Evolutionary conservation across 2,329 filamentous ascomycete species (phyloP), one percentile per base, ranked within the genome.

Genomic region (Sporothrix humicola): DNA sequence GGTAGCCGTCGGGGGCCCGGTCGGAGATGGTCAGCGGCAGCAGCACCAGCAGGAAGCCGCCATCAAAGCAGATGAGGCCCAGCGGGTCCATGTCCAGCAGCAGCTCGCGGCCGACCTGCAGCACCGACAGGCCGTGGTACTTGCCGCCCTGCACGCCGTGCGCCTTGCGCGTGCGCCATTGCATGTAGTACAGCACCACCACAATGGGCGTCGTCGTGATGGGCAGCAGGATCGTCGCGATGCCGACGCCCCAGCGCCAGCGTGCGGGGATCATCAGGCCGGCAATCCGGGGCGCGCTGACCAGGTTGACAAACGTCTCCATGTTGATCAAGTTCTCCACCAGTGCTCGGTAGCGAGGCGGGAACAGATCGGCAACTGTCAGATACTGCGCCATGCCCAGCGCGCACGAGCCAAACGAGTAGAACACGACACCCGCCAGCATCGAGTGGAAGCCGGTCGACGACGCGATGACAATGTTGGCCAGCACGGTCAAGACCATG

Each of bases 211-310:
- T 79, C 37, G 85, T 86, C 50, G 83, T 83, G 20, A 87, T 79
- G 80, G 86, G 87, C 74, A 88, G 81, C 23, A 89, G 80, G 71
- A 89, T 84, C 9, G 86, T 85, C 80, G 87, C 85, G 78, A 89
- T 87, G 17, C 85, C 87, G 74, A 87, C 87, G 6, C 87, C 87
- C 87, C 87, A 89, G 76, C 85, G 81, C 87, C 87, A 89, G 12
- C 80, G 83, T 46, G n/a, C n/a, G 17, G 50, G 50, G 50, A 54
- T 54, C 50, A 88, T 82, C 61, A 84, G 82, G 1, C 86, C 85
- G 1, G 87, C 85, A 13, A 87, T 82, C 85, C 87, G 90, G 0
- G 88, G 85, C 6, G 85, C 89, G 76, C 87, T 80, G 3, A 89
- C 50, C 50, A 54, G 50, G 13, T 54, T 48, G 44, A 54, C n/a